These are phyloP conservation scores for Fraxinus anomala DNA, from an alignment of 257 asterid species.

Conservation along the genomic window DNA sequence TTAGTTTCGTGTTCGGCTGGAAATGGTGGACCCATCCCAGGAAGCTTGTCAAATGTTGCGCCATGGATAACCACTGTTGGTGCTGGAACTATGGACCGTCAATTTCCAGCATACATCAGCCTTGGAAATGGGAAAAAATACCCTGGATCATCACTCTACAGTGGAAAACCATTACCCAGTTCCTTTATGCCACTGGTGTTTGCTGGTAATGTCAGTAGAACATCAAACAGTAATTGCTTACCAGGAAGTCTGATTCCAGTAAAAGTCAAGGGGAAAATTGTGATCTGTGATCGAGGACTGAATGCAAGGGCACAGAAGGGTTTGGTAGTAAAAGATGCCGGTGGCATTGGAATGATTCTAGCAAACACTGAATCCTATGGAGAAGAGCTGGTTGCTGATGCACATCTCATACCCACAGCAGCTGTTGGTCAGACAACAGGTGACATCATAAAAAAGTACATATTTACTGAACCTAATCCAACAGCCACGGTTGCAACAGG, in stretches of 20 bases:
- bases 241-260: constrained; percentile 50
- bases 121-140: constrained; percentile 54
- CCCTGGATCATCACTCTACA: constrained; percentile 58
- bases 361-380: constrained; percentile 61
- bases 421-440: constrained; percentile 61
- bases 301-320: constrained; percentile 62
- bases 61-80: constrained; percentile 82
- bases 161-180: constrained; percentile 43
- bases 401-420: constrained; percentile 65
- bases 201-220: constrained; percentile 52
- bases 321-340: constrained; percentile 56
- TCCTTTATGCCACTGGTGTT: constrained; percentile 48
- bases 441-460: constrained; percentile 47
- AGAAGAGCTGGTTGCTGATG: constrained; percentile 70
- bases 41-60: constrained; percentile 60
- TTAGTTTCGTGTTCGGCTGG: constrained; percentile 80
- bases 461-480: constrained; percentile 44
- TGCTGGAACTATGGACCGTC: constrained; percentile 76
- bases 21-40: constrained; percentile 60
- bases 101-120: constrained; percentile 57
- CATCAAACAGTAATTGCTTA: constrained; percentile 53
- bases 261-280: constrained; percentile 64
- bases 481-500: constrained; percentile 50
- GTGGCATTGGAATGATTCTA: constrained; percentile 65
- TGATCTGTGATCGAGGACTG: constrained; percentile 62